A percentile compares a stretch with the other conserved stretches of the same genome.
These are phyloP conservation scores for Mesembryanthemum crystallinum DNA, from an alignment of 148 eudicot species.

Conservation along the genomic window DNA sequence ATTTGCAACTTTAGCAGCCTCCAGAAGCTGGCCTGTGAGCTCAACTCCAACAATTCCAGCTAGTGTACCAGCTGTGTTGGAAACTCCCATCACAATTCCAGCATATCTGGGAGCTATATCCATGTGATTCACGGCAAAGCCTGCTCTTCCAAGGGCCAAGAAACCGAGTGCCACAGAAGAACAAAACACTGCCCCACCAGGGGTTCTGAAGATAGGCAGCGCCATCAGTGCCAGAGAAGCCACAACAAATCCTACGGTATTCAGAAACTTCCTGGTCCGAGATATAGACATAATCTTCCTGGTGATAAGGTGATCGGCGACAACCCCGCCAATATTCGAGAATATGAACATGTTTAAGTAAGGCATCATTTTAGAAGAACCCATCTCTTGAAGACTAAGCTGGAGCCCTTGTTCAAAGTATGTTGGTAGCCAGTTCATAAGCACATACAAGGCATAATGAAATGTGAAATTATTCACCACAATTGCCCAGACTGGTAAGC, in stretches of 20 bases:
- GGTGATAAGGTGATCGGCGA: slow-evolving; percentile 79
- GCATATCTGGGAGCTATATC: slow-evolving; percentile 96
- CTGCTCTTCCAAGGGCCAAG: slow-evolving; percentile 95
- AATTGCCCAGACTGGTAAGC: slow-evolving; percentile 91
- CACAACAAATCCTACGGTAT: slow-evolving; percentile 74
- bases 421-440: slow-evolving; percentile 97
- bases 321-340: slow-evolving; percentile 78
- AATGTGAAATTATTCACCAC: slow-evolving; percentile 90
- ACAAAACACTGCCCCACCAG: slow-evolving; percentile 77
- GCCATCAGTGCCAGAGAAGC: slow-evolving; percentile 75
- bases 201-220: slow-evolving; percentile 64
- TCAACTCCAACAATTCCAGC: slow-evolving; percentile 92
- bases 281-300: slow-evolving; percentile 65
- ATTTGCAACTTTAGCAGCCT: slow-evolving; percentile 77
- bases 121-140: slow-evolving; percentile 98
- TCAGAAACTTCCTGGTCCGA: slow-evolving; percentile 69
- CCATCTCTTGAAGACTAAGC: slow-evolving; percentile 93
- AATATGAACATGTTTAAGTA: slow-evolving; percentile 74
- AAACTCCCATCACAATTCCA: slow-evolving; percentile 95
- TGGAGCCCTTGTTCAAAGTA: slow-evolving; percentile 84
- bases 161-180: slow-evolving; percentile 95
- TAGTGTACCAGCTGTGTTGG: slow-evolving; percentile 91
- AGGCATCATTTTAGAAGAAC: slow-evolving; percentile 86
- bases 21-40: slow-evolving; percentile 83
- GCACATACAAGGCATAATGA: slow-evolving; percentile 90